phyloP scores from a whole-genome alignment of 257 asterid species.

The Primulina eburnea region DNA sequence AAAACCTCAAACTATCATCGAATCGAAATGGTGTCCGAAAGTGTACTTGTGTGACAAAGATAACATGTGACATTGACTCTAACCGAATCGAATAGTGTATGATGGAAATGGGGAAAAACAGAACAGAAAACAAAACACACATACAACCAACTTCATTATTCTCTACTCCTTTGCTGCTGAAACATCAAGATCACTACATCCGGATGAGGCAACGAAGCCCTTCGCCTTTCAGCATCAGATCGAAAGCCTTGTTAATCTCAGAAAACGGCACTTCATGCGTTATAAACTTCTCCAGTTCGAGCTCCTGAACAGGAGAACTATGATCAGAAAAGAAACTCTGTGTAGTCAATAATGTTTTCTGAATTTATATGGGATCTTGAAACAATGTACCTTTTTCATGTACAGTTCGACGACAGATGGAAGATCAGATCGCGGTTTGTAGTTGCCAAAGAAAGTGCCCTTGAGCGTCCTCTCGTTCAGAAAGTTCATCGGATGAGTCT shows the following conservation, averaged over 20 bases:
- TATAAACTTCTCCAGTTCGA: slow-evolving; percentile 67
- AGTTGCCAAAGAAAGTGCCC: slow-evolving; percentile 82
- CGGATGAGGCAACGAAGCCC: slow-evolving; percentile 61
- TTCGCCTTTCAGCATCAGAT: slow-evolving; percentile 60
- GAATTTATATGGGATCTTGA: no score
- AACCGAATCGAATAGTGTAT: no score
- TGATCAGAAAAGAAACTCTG: no score
- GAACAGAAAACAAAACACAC: no score
- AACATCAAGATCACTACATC: slow-evolving; percentile 30
- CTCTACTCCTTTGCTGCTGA: no score
- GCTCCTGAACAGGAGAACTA: slow-evolving; percentile 33
- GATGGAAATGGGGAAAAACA: no score
- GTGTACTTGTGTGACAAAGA: no score
- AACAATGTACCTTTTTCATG: slow-evolving; percentile 54
- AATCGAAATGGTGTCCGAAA: no score
- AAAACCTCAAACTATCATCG: no score
- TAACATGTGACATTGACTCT: no score
- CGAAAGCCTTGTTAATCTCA: slow-evolving; percentile 72
- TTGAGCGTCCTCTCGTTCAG: slow-evolving; percentile 69
- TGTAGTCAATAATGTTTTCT: no score
- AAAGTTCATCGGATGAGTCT: slow-evolving; percentile 59
- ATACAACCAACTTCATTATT: no score
- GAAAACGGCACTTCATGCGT: slow-evolving; percentile 48
- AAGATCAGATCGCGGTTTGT: slow-evolving; percentile 57
- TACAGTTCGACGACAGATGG: slow-evolving; percentile 66